Percentiles rank a stretch among this genome's conserved stretches.
phyloP scores from a whole-genome alignment of 495 filamentous ascomycete species.

The Lophium mytilinum region DNA sequence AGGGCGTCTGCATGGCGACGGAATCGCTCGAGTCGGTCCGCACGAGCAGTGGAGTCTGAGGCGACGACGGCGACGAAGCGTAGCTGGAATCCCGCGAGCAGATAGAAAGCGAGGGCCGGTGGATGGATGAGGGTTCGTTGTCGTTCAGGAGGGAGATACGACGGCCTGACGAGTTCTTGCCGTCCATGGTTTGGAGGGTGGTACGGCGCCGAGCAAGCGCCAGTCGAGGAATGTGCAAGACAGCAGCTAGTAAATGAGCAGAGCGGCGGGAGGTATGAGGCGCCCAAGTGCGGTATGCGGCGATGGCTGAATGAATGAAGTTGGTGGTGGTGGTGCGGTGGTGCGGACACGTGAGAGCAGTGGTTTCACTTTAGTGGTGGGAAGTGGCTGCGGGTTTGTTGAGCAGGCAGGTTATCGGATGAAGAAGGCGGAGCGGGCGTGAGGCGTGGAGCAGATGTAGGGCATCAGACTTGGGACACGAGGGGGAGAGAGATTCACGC shows the following conservation, averaged over 20 bases:
- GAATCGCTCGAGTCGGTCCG: constrained; percentile 33
- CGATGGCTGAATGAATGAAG: no score
- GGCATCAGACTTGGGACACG: no score
- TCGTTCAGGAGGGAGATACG: constrained; percentile 29
- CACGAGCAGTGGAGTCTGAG: constrained; percentile 31
- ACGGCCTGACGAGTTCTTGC: constrained; percentile 25
- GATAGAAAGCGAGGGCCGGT: constrained; percentile 14
- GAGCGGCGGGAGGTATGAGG: no score
- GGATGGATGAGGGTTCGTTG: constrained; percentile 6
- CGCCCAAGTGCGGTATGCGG: no score
- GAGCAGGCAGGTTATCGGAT: no score
- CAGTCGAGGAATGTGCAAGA: constrained; percentile 1
- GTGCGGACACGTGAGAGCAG: no score
- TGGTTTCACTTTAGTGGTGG: no score
- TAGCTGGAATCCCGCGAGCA: constrained; percentile 33
- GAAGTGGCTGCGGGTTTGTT: no score
- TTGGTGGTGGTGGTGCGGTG: no score
- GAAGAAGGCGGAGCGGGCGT: no score
- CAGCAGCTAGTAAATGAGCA: background rate
- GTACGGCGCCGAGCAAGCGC: constrained; percentile 2
- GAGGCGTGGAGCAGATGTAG: no score
- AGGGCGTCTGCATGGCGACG: constrained; percentile 27
- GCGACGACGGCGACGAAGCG: constrained; percentile 31
- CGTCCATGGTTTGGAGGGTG: constrained; percentile 25
- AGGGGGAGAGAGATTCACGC: no score